Percentiles rank a stretch among this genome's conserved stretches.
phyloP scores from a whole-genome alignment of 2,329 filamentous ascomycete species.

The Monilinia fructicola region DNA sequence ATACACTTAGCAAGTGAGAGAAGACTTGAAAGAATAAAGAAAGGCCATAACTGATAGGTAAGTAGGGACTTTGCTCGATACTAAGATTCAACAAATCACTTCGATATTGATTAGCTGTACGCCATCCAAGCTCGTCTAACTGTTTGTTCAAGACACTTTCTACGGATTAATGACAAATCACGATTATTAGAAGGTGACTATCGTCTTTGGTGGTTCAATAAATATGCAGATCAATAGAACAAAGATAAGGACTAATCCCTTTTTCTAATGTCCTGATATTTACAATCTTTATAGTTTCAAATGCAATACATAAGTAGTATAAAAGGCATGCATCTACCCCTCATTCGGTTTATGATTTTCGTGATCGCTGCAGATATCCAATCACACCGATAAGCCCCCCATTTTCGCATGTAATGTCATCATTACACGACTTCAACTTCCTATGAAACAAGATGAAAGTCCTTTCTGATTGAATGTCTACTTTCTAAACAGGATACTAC shows the following conservation, averaged over 20 bases:
- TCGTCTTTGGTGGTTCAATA: no score
- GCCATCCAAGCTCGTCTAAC: no score
- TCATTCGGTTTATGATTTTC: conserved; percentile 6
- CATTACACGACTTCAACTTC: background rate
- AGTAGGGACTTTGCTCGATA: no score
- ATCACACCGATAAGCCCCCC: conserved; percentile 1
- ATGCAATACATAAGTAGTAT: background rate
- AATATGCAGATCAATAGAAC: background rate
- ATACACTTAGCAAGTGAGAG: background rate
- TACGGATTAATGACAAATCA: no score
- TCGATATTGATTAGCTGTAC: no score
- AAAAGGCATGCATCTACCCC: conserved; percentile 1
- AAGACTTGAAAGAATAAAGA: background rate
- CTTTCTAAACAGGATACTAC: background rate
- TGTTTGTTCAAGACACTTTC: no score
- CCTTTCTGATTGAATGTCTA: background rate
- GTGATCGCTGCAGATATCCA: conserved; percentile 5
- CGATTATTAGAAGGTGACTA: no score
- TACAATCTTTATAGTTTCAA: background rate
- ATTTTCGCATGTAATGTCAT: conserved; percentile 1
- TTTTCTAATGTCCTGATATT: background rate
- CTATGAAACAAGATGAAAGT: background rate
- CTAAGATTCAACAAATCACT: background rate
- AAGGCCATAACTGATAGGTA: no score
- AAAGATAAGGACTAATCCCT: background rate